phyloP scores from a whole-genome alignment of 2,329 filamentous ascomycete species.

The Gaeumannomyces tritici region DNA sequence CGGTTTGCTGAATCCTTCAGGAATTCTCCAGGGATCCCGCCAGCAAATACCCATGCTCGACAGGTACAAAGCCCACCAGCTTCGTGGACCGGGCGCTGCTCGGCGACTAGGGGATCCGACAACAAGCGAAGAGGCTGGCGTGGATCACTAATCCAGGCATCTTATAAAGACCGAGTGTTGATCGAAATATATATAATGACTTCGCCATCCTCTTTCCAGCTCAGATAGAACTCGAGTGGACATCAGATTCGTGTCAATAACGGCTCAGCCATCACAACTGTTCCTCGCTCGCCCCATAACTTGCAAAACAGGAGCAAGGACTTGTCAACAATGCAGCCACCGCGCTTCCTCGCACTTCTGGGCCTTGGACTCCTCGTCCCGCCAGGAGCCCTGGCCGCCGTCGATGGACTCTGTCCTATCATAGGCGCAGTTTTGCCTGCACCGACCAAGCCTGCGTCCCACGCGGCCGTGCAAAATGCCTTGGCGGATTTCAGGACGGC shows the following conservation, averaged over 20 bases:
- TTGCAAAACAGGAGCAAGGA: neutral
- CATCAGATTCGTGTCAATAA: neutral
- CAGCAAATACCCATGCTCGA: no score
- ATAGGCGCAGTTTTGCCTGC: constrained; percentile 1
- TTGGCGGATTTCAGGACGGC: neutral
- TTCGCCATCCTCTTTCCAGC: neutral
- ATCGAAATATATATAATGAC: neutral
- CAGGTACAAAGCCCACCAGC: no score
- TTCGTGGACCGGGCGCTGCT: neutral
- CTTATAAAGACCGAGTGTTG: neutral
- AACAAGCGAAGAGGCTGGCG: neutral
- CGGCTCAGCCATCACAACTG: neutral
- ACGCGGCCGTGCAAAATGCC: neutral
- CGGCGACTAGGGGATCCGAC: no score
- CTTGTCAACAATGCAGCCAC: neutral
- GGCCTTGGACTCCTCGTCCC: neutral
- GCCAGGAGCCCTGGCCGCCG: neutral
- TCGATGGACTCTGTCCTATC: constrained; percentile 4
- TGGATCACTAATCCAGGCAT: neutral
- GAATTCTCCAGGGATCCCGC: no score
- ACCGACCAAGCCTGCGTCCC: neutral
- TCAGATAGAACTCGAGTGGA: neutral
- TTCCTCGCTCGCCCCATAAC: neutral
- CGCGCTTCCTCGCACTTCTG: neutral
- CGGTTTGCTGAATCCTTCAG: neutral